A percentile compares a stretch with the other conserved stretches of the same genome.
phyloP scores from a whole-genome alignment of 2,329 filamentous ascomycete genomes.

The Botrytis deweyae region DNA sequence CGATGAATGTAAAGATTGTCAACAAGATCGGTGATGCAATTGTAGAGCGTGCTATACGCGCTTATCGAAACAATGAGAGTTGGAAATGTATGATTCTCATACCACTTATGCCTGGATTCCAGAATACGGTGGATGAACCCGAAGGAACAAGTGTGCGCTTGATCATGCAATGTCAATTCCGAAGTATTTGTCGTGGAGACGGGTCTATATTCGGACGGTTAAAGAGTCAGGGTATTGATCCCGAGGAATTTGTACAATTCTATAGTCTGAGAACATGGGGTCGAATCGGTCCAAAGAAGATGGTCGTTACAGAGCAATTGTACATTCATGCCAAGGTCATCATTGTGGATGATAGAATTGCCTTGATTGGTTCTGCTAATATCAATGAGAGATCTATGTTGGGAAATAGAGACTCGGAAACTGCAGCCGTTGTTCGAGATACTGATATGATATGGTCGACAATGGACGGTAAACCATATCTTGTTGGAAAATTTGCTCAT shows the following conservation, averaged over 20 bases:
- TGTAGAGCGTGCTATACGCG: conserved; percentile 85
- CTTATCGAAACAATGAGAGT: conserved; percentile 77
- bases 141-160: conserved; percentile 92
- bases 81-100: conserved; percentile 92
- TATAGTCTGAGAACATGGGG: conserved; percentile 93
- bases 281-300: conserved; percentile 77
- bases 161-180: conserved; percentile 96
- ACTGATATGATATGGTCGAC: conserved; percentile 88
- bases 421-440: conserved; percentile 85
- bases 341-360: conserved; percentile 89
- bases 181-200: conserved; percentile 91
- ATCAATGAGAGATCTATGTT: conserved; percentile 98
- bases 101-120: conserved; percentile 96
- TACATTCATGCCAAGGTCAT: conserved; percentile 99
- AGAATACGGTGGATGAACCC: conserved; percentile 91
- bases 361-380: conserved; percentile 94
- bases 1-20: conserved; percentile 81
- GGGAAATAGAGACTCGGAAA: conserved; percentile 87
- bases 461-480: conserved; percentile 88
- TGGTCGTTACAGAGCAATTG: conserved; percentile 88
- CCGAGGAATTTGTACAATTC: conserved; percentile 94
- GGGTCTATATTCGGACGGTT: conserved; percentile 88
- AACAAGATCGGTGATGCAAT: conserved; percentile 94
- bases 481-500: conserved; percentile 88
- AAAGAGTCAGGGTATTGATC: conserved; percentile 76